These are phyloP conservation scores for Phytophthora foliorum DNA, from an alignment of 352 stramenopile species.

Conservation along the genomic window DNA sequence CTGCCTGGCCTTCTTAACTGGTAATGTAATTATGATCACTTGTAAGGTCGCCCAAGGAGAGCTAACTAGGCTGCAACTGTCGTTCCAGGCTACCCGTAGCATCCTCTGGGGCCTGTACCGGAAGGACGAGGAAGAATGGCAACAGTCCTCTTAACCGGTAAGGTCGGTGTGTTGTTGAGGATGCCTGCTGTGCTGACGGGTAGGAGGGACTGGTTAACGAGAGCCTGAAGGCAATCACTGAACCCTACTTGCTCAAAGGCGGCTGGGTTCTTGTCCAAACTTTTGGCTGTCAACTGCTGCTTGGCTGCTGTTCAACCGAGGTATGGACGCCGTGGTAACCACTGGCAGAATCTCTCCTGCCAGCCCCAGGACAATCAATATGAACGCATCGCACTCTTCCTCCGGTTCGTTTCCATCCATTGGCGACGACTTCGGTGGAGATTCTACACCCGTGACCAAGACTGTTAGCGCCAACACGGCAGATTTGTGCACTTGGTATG, in stretches of 20 bases:
- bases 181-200: too few relatives aligned
- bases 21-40: constrained; percentile 38
- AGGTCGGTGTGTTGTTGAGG: neutral
- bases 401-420: constrained; percentile 16
- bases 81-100: too few relatives aligned
- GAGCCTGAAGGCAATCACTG: constrained; percentile 8
- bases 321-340: constrained; percentile 12
- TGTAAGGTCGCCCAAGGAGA: too few relatives aligned
- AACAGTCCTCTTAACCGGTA: too few relatives aligned
- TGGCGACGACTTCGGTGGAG: constrained; percentile 9
- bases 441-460: constrained; percentile 25
- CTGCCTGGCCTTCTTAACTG: constrained; percentile 16
- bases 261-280: constrained; percentile 24
- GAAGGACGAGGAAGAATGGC: too few relatives aligned
- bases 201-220: too few relatives aligned
- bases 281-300: constrained; percentile 25
- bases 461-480: constrained; percentile 27
- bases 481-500: constrained; percentile 53
- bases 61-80: too few relatives aligned
- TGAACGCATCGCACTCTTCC: constrained; percentile 29
- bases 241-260: constrained; percentile 29
- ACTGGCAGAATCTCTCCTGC: constrained; percentile 2
- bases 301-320: constrained; percentile 24
- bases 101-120: too few relatives aligned
- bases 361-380: constrained; percentile 5